A percentile compares a stretch with the other conserved stretches of the same genome.
Evolutionary conservation across 305 asterid genomes (phyloP).

Genomic region (Vinca major): DNA sequence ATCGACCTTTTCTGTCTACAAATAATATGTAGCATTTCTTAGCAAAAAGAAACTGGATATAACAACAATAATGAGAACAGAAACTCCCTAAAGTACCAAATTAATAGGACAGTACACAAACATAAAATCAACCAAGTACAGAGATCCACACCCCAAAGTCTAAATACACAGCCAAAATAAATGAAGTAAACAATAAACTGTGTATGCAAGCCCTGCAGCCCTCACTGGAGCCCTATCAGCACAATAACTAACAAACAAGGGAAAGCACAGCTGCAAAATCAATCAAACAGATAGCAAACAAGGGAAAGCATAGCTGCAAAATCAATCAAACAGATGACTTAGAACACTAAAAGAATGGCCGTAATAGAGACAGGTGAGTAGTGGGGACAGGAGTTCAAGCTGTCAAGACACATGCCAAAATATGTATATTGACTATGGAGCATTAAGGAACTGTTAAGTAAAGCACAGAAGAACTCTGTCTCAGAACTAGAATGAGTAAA

Average conservation of each 20-base stretch:
- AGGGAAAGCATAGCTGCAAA: too few species aligned
- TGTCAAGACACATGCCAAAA: not conserved
- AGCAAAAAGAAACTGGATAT: slow-evolving; percentile 18
- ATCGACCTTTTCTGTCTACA: slow-evolving; percentile 97
- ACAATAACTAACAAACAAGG: too few species aligned
- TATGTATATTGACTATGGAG: not conserved
- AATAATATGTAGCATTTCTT: slow-evolving; percentile 15
- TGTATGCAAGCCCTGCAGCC: too few species aligned
- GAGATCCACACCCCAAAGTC: not conserved
- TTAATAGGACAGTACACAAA: not conserved
- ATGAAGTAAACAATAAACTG: not conserved
- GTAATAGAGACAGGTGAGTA: too few species aligned
- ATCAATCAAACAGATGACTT: too few species aligned
- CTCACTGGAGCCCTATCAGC: too few species aligned
- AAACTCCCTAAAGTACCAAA: not conserved
- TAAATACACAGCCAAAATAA: not conserved
- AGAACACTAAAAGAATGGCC: too few species aligned
- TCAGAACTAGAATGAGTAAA: not conserved
- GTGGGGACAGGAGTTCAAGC: not conserved
- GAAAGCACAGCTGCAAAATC: too few species aligned
- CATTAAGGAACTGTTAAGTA: not conserved
- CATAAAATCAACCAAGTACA: not conserved
- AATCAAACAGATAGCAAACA: too few species aligned
- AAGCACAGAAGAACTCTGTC: not conserved
- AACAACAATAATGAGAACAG: slow-evolving; percentile 4